Conservation (phyloP, 2,329 filamentous ascomycete genomes). For the Aspergillus transmontanensis region DNA sequence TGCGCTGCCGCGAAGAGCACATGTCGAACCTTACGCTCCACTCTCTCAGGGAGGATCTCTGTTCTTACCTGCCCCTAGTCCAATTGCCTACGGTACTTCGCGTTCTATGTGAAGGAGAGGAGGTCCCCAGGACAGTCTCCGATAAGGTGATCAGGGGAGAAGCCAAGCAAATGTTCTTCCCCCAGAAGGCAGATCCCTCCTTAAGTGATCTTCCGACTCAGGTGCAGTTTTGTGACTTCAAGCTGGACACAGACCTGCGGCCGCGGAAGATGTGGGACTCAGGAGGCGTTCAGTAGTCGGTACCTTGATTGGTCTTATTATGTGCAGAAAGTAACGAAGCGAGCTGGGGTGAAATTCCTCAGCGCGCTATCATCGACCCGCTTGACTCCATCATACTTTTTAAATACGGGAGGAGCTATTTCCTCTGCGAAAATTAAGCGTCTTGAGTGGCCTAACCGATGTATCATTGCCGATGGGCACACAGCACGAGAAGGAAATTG, state of each 20-base stretch:
- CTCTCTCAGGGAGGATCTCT: background rate
- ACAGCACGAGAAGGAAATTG: background rate
- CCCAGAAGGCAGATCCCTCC: background rate
- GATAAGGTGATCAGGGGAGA: background rate
- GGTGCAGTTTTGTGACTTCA: background rate
- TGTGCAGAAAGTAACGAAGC: background rate
- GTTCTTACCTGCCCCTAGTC: background rate
- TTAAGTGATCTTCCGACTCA: background rate
- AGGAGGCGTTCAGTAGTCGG: background rate
- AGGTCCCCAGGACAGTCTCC: background rate
- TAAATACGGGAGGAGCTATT: no score
- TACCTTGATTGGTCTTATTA: background rate
- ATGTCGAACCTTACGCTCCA: background rate
- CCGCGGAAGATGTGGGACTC: background rate
- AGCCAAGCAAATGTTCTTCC: background rate
- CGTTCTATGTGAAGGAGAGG: background rate
- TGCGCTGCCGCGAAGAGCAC: background rate
- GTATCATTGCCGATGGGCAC: background rate
- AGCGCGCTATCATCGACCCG: background rate
- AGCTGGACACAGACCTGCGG: background rate
- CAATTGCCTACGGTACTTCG: background rate
- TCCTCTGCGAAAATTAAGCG: no score
- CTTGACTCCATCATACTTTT: background rate
- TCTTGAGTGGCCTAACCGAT: background rate
- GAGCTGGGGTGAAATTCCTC: background rate